phyloP scores from a whole-genome alignment of 768 basidiomycete genomes.

The Dendrothele bispora region DNA sequence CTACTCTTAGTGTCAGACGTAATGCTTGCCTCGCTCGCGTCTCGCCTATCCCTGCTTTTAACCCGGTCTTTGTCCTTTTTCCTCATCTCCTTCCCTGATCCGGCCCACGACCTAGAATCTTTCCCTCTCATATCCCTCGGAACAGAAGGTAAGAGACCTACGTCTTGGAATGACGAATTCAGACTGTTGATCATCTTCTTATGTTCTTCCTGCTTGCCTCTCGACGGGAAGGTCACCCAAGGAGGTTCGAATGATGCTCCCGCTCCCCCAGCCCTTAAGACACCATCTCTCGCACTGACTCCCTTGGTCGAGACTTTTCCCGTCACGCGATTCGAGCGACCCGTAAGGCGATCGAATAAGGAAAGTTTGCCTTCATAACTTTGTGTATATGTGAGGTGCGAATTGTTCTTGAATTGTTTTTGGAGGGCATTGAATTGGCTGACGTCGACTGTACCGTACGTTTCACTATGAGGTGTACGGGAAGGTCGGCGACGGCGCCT shows the following conservation, averaged over 20 bases:
- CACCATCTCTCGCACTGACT: background rate
- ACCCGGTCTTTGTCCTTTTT: slow-evolving; percentile 13
- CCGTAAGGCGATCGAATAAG: background rate
- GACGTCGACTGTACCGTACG: slow-evolving; percentile 59
- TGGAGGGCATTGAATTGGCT: slow-evolving; percentile 46
- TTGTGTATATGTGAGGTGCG: slow-evolving; percentile 18
- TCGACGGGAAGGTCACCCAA: slow-evolving; percentile 68
- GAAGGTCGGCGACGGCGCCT: slow-evolving; percentile 21
- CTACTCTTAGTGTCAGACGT: background rate
- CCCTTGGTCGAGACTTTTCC: slow-evolving; percentile 3
- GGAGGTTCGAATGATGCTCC: slow-evolving; percentile 30
- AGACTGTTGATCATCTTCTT: slow-evolving; percentile 69
- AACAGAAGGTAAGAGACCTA: slow-evolving; percentile 68
- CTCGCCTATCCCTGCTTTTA: slow-evolving; percentile 30
- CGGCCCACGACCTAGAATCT: background rate
- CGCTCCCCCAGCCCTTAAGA: slow-evolving; percentile 2
- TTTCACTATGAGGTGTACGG: slow-evolving; percentile 63
- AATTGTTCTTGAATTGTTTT: slow-evolving; percentile 29
- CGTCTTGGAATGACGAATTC: slow-evolving; percentile 76
- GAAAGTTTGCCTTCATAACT: background rate
- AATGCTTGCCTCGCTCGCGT: slow-evolving; percentile 16
- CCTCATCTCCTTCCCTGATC: slow-evolving; percentile 9
- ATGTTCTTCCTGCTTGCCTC: slow-evolving; percentile 66
- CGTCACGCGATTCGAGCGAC: background rate
- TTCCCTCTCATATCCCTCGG: slow-evolving; percentile 23